Percentiles rank a stretch among this genome's conserved stretches.
phyloP scores from a whole-genome alignment of 2,329 filamentous ascomycete genomes.

The Penicillium sp. region DNA sequence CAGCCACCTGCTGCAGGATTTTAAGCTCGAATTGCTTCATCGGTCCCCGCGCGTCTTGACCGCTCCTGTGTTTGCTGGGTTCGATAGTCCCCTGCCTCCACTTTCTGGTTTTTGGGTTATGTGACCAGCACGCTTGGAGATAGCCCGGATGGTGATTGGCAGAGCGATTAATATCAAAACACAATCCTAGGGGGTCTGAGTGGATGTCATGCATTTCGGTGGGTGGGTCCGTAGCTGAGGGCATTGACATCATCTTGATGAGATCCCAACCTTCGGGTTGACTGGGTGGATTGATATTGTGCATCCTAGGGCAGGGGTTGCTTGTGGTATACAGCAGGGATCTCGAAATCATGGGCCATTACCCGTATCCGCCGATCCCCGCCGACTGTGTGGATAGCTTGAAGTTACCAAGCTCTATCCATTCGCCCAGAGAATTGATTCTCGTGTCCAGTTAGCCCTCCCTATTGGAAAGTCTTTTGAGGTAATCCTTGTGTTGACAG shows the following conservation, averaged over 20 bases:
- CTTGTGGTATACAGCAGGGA: conserved; percentile 1
- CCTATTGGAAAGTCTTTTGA: not conserved
- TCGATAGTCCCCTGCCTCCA: not conserved
- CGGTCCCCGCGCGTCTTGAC: conserved; percentile 8
- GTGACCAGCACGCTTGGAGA: not conserved
- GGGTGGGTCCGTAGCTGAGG: conserved; percentile 5
- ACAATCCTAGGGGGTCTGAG: not conserved
- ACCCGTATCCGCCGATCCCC: conserved; percentile 15
- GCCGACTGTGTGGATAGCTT: conserved; percentile 10
- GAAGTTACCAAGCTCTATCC: conserved; percentile 3
- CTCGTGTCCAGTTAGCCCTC: conserved; percentile 8
- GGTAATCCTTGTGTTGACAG: conserved; percentile 4
- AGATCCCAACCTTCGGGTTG: not conserved
- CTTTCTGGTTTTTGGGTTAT: not conserved
- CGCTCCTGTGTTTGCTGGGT: conserved; percentile 2
- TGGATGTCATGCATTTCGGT: conserved; percentile 3
- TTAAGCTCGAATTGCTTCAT: conserved; percentile 1
- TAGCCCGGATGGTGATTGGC: conserved; percentile 4
- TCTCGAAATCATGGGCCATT: conserved; percentile 6
- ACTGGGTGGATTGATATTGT: not conserved
- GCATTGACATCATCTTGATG: conserved; percentile 17
- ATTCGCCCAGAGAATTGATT: conserved; percentile 5
- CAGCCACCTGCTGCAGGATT: conserved; percentile 16
- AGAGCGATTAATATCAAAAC: not conserved
- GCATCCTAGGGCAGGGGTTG: not conserved